phyloP scores from a whole-genome alignment of 768 basidiomycete genomes.

The Tylopilus cervinicoccineus region DNA sequence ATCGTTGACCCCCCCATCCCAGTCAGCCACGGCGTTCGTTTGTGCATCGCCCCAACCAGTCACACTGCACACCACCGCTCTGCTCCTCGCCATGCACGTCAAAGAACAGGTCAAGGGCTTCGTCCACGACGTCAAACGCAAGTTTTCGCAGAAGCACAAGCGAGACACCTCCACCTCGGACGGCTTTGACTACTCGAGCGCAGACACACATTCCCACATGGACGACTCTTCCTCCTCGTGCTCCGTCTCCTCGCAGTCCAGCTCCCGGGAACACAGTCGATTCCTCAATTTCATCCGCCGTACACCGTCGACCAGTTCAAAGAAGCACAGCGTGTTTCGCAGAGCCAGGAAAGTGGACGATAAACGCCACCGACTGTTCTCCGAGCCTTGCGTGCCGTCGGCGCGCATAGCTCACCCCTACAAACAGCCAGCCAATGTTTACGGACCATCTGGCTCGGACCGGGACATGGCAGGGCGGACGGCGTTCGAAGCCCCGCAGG shows the following conservation, averaged over 20 bases:
- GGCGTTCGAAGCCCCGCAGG: not conserved
- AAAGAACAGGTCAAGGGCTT: slow-evolving; percentile 27
- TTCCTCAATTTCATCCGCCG: slow-evolving; percentile 16
- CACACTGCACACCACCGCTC: not conserved
- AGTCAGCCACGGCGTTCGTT: slow-evolving; percentile 6
- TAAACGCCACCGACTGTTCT: slow-evolving; percentile 19
- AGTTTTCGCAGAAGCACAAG: slow-evolving; percentile 25
- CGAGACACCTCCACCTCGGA: slow-evolving; percentile 15
- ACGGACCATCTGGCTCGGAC: not conserved
- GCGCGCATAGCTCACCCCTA: not conserved
- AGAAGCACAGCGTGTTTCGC: slow-evolving; percentile 7
- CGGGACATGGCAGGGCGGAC: not conserved
- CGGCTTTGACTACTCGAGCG: slow-evolving; percentile 12
- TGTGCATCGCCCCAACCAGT: not conserved
- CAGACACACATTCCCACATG: slow-evolving; percentile 3
- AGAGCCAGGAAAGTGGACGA: slow-evolving; percentile 2
- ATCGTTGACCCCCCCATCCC: not conserved
- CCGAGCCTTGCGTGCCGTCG: slow-evolving; percentile 8
- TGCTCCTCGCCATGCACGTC: slow-evolving; percentile 25
- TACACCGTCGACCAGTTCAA: slow-evolving; percentile 5
- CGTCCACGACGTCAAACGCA: slow-evolving; percentile 31
- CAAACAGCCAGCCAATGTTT: not conserved
- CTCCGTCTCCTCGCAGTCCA: slow-evolving; percentile 5
- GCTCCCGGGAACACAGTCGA: slow-evolving; percentile 6
- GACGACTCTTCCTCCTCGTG: slow-evolving; percentile 15